phyloP scores from a whole-genome alignment of 2,329 filamentous ascomycete genomes.

The Colletotrichum spaethianum region DNA sequence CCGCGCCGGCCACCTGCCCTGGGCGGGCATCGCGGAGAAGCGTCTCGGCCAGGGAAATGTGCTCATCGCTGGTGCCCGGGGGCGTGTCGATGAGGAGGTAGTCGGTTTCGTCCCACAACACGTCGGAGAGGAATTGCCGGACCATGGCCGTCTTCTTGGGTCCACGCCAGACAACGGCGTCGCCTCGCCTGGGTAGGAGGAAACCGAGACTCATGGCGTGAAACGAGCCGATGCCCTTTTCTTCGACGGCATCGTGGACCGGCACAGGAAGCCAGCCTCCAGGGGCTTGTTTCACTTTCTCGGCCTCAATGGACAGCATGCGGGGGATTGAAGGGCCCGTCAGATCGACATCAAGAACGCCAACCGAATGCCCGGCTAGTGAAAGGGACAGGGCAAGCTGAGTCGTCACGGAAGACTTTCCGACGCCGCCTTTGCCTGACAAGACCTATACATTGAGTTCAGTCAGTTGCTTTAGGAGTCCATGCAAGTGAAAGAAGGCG shows the following conservation, averaged over 20 bases:
- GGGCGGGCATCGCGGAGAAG: conserved; percentile 75
- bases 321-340: conserved; percentile 97
- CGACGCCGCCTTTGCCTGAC: conserved; percentile 97
- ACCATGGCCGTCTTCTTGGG: conserved; percentile 99
- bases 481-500: conserved; percentile 18
- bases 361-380: conserved; percentile 88
- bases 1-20: conserved; percentile 85
- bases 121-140: conserved; percentile 92
- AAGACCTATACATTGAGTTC: conserved; percentile 70
- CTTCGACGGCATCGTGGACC: conserved; percentile 76
- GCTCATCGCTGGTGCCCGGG: conserved; percentile 95
- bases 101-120: conserved; percentile 89
- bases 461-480: background rate
- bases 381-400: conserved; percentile 93
- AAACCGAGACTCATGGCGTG: conserved; percentile 96
- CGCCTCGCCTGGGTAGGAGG: conserved; percentile 83
- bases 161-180: conserved; percentile 96
- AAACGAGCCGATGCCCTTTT: conserved; percentile 72
- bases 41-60: conserved; percentile 94
- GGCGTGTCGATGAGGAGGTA: conserved; percentile 96
- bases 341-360: conserved; percentile 95
- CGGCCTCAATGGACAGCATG: conserved; percentile 89
- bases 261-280: conserved; percentile 93
- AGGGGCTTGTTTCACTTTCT: conserved; percentile 91
- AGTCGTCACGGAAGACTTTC: conserved; percentile 97